Conservation (phyloP, 2,329 filamentous ascomycete species). For the Aureobasidium sp. region DNA sequence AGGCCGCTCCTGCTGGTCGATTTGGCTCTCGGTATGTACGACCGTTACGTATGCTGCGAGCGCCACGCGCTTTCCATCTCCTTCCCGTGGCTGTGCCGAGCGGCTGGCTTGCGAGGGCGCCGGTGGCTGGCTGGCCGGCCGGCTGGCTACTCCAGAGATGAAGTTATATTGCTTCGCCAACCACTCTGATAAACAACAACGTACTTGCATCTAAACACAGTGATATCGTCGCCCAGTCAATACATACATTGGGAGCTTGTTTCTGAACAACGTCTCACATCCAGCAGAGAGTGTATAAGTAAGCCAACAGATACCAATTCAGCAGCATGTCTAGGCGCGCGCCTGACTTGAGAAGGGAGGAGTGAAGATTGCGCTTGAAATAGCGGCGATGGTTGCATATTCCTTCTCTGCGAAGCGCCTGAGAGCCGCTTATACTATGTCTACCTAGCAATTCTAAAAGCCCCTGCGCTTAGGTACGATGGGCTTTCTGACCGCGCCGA, state of each 20-base stretch:
- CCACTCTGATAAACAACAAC: not conserved
- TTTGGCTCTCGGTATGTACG: not conserved
- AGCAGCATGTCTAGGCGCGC: not conserved
- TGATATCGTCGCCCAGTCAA: not conserved
- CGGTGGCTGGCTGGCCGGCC: not conserved
- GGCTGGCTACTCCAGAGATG: not conserved
- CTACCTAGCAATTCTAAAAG: conserved; percentile 1
- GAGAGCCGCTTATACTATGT: not conserved
- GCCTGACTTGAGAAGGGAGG: not conserved
- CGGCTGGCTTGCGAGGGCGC: not conserved
- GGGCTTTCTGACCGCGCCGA: conserved; percentile 13
- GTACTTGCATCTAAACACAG: not conserved
- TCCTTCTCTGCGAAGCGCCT: not conserved
- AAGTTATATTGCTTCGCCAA: conserved; percentile 4
- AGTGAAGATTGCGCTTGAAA: not conserved
- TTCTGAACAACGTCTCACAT: not conserved
- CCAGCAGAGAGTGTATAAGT: not conserved
- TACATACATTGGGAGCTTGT: not conserved
- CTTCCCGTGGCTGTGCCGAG: not conserved
- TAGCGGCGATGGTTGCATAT: not conserved
- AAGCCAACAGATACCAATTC: not conserved
- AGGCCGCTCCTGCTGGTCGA: not conserved
- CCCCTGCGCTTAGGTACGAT: conserved; percentile 18
- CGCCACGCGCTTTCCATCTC: conserved; percentile 1
- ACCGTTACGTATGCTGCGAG: not conserved